Evolutionary conservation across 768 basidiomycete species (phyloP), one percentile per base, ranked within the genome.

Genomic region (Xanthoconium purpureum): DNA sequence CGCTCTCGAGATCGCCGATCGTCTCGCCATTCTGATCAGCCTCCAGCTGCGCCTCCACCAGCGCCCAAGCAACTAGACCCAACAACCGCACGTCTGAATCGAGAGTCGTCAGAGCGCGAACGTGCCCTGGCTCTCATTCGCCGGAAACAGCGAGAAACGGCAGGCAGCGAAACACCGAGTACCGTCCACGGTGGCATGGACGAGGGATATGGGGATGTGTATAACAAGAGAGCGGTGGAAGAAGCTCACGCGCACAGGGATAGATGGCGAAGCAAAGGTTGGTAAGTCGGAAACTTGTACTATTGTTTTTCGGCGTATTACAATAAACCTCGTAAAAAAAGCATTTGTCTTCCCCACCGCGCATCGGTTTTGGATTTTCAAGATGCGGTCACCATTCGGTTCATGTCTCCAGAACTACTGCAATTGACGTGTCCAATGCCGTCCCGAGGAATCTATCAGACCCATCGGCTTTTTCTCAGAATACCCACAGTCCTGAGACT

Each of bases 61-160:
- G 17, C 28, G n/a, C 57, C 68, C 50, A 65, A 68, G 36, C 74
- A 71, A 14, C 72, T 78, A 0, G 78, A 81, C 54, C 77, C 83
- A 0, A 68, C 54, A 3, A 78, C 80, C 30, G 81, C 80, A 6
- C 84, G 90, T 4, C 71, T 89, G 10, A 74, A 73, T n/a, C 84
- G 90, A 29, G 90, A 92, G 71, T 83, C 84, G 0, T 80, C 85
- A 1, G 90, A 92, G 68, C 82, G 89, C 5, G 80, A 86, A 62
- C 84, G 90, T 0, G 89, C 90, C 1, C 72, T 82, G n/a, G 88
- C 80, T 9, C 83, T 91, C 30, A 84, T 91, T 20, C 76, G 76
- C 51, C 77, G 85, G 39, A 88, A 82, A 73, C 80, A 83, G 63
- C 78, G 83, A 2, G 87, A 90, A 69, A 69, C 78, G 71, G 77